Percentiles rank a stretch among this genome's conserved stretches.
phyloP scores from a whole-genome alignment of 345 rosid genomes.

The Isatis tinctoria region DNA sequence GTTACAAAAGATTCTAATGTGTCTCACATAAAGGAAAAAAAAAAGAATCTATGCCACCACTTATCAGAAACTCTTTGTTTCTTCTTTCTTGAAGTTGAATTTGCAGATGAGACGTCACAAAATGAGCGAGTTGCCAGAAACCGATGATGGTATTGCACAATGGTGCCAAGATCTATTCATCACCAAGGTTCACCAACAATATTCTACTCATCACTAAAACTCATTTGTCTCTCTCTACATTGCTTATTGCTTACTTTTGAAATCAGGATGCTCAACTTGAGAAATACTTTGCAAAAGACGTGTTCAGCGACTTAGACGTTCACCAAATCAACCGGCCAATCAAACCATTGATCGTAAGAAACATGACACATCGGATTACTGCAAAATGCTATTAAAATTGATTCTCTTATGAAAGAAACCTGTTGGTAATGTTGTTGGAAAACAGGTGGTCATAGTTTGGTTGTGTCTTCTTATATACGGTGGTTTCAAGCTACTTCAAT shows the following conservation, averaged over 20 bases:
- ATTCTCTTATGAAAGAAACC: background rate
- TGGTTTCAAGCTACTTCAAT: slow-evolving; percentile 34
- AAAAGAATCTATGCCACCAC: background rate
- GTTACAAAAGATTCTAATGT: slow-evolving; percentile 25
- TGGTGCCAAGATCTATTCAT: slow-evolving; percentile 77
- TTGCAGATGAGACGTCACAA: slow-evolving; percentile 54
- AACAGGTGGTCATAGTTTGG: slow-evolving; percentile 57
- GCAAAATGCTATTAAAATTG: background rate
- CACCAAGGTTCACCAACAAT: slow-evolving; percentile 47
- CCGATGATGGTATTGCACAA: slow-evolving; percentile 60
- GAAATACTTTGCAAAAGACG: slow-evolving; percentile 36
- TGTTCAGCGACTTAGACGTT: slow-evolving; percentile 43
- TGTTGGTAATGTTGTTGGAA: slow-evolving; percentile 6
- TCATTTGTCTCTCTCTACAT: background rate
- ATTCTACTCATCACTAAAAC: background rate
- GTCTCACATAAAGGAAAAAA: background rate
- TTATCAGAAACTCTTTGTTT: slow-evolving; percentile 8
- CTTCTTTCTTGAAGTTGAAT: slow-evolving; percentile 41
- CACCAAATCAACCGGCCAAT: slow-evolving; percentile 54
- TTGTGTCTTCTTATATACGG: slow-evolving; percentile 42
- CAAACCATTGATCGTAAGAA: slow-evolving; percentile 59
- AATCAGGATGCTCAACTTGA: slow-evolving; percentile 63
- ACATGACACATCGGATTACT: background rate
- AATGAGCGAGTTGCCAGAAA: slow-evolving; percentile 62
- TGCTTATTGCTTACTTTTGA: background rate